Evolutionary conservation across 441 rosid species (phyloP), one percentile per base, ranked within the genome.

Genomic region (Euphorbia schlechtendalii): DNA sequence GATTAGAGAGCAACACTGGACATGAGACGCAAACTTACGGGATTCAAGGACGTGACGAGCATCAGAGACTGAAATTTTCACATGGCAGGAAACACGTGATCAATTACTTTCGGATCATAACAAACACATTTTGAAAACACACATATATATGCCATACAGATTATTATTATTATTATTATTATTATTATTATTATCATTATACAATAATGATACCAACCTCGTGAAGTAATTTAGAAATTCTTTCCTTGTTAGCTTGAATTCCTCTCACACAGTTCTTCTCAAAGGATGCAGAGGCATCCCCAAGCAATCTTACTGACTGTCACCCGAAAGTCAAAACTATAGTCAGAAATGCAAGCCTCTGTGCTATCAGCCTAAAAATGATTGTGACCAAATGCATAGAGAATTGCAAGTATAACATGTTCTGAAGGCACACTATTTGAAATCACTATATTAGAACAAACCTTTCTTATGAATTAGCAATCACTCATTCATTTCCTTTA

Each of bases 41-140:
- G 99, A 77, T 93, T 93, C 84, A 93, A 81, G 71, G 97, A 84
- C 61, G 99, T 90, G 75, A 93, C 97, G 28, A 90, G 96, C 99
- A 93, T 93, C 49, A 93, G 81, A 17, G 97, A 93, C 99, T 90
- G 88, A 87, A 81, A 69, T 56, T 54, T 72, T 30, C 73, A 71
- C 27, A 65, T 8, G 60, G 43, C 65, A 68, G 61, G n/a, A 17
- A 64, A 56, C 14, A 63, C 15, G 21, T 9, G 48, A 67, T 66
- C 14, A 36, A 43, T 65, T 41, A 71, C 41, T 62, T 59, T 38
- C 17, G 32, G 38, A 4, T 54, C 61, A 20, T 53, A 59, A n/a
- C 12, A 51, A 53, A 34, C 10, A 46, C 27, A 53, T 45, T 27
- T 61, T 57, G 46, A 60, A 36, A 45, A 25, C 28, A 64, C 46